Conservation (phyloP, 345 rosid genomes). For the Nephelium lappaceum region DNA sequence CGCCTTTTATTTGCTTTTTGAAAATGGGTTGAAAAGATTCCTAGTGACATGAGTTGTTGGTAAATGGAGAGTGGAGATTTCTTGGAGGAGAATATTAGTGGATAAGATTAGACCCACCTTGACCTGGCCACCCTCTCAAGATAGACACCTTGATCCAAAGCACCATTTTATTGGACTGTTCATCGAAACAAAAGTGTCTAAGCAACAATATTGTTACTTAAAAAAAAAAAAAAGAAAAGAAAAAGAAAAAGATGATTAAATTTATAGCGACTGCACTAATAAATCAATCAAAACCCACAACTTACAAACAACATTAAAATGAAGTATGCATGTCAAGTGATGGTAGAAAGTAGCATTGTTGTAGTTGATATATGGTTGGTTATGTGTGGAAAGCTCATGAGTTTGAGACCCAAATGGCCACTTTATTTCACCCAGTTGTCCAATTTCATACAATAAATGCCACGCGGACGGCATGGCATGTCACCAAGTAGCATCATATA, state of each 20-base stretch:
- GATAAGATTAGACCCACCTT: conserved; percentile 12
- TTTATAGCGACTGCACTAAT: too few relatives aligned
- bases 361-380: background rate
- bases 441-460: background rate
- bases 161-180: conserved; percentile 12
- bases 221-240: too few relatives aligned
- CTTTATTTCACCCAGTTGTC: too few relatives aligned
- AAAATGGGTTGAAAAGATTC: too few relatives aligned
- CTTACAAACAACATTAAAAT: background rate
- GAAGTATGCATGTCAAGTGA: background rate
- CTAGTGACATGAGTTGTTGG: too few relatives aligned
- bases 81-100: background rate
- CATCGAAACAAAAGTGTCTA: background rate
- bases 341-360: background rate
- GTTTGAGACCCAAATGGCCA: background rate
- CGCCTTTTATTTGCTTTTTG: too few relatives aligned
- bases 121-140: too few relatives aligned
- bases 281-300: background rate
- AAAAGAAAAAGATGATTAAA: too few relatives aligned
- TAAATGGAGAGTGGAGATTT: background rate
- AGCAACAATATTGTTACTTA: too few relatives aligned
- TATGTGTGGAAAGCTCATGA: background rate
- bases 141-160: background rate
- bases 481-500: background rate
- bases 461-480: background rate